A percentile compares a stretch with the other conserved stretches of the same genome.
These are phyloP conservation scores for Lachancea sp. DNA, from an alignment of 805 yeast genomes.

Conservation along the genomic window DNA sequence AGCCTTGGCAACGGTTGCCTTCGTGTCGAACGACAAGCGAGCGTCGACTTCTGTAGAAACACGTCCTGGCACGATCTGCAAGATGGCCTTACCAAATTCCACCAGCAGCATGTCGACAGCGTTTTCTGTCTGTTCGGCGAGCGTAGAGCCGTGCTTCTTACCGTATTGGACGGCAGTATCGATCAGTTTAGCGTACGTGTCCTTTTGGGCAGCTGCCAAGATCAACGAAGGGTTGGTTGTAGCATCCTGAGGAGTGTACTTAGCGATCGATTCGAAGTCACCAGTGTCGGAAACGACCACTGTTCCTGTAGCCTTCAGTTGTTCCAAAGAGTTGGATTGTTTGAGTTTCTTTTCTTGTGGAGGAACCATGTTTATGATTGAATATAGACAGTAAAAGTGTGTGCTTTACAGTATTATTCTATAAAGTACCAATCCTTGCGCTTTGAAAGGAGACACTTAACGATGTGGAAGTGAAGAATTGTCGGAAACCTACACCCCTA, in stretches of 20 bases:
- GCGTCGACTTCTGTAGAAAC: conserved; percentile 99
- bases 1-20: conserved; percentile 91
- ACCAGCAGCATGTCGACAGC: conserved; percentile 92
- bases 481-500: too few relatives aligned
- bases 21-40: conserved; percentile 91
- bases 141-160: conserved; percentile 49
- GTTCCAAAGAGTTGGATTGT: conserved; percentile 69
- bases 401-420: neutral
- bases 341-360: conserved; percentile 34
- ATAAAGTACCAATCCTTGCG: conserved; percentile 1
- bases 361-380: conserved; percentile 11
- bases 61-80: conserved; percentile 95
- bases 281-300: conserved; percentile 98
- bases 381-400: neutral
- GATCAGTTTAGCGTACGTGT: conserved; percentile 81
- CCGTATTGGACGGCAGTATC: conserved; percentile 89
- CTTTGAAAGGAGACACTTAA: too few relatives aligned
- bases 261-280: conserved; percentile 95
- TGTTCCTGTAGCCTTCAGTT: conserved; percentile 91
- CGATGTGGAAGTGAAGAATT: too few relatives aligned
- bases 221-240: conserved; percentile 98
- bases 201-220: conserved; percentile 88
- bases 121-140: conserved; percentile 57
- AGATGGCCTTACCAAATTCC: conserved; percentile 91
- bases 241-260: conserved; percentile 98